Evolutionary conservation across 1,284 basidiomycete species (phyloP), one percentile per base, ranked within the genome.

Genomic region (Boletus sp.): DNA sequence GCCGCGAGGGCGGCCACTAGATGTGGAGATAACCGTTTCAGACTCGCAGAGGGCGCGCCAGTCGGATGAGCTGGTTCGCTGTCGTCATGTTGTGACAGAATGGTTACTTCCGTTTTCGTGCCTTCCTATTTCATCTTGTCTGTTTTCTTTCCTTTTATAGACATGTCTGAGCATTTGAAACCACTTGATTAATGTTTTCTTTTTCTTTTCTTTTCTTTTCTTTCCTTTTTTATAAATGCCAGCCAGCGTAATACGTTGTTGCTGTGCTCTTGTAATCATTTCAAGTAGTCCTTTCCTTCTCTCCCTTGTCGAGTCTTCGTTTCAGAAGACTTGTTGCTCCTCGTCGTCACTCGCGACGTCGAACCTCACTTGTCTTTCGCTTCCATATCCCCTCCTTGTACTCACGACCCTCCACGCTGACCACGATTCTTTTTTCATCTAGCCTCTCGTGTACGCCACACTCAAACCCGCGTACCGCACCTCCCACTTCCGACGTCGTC

Each of bases 321-420:
- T 58, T 54, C 41, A 49, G 43, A 52, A 54, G 65, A 46, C 66
- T 60, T 40, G 48, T 48, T 56, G 53, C 57, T 62, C 60, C 43
- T 60, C 65, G 62, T 62, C 65, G 66, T 61, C 52, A 48, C 49
- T 54, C 51, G 53, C 67, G 62, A 39, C 60, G 61, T 55, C 50
- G 52, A 47, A 48, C 53, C 34, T 23, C 44, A 37, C 34, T 45
- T 43, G 45, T 52, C 59, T 60, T 55, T 66, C 63, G 44, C 65
- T 64, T 61, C 51, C 41, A 56, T 61, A 53, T 53, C 51, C 57
- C 52, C 54, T 61, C 63, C 60, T 59, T 59, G 56, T 62, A 56
- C 57, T 76, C 59, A 79, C 76, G 77, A 78, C 72, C 66, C 49
- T 64, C 65, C 58, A 76, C 75, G 77, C 76, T 80, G 69, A 77